Base-by-base conservation (phyloP, 768 basidiomycete genomes). In the Tulasnella sp. region DNA sequence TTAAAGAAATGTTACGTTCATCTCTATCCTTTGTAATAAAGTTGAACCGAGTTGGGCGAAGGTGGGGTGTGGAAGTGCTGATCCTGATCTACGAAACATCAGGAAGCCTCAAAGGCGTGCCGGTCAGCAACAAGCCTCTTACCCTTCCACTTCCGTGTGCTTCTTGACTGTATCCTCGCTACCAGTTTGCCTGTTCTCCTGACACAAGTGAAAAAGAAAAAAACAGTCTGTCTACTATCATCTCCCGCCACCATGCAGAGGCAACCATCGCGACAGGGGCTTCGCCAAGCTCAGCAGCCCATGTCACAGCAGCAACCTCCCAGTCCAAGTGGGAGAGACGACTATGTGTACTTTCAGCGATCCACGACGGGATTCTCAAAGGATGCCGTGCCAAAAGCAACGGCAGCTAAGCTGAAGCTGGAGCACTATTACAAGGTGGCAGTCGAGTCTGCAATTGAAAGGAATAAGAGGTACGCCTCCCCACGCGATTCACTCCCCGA, bases 361-460 rank as follows among this genome's bases (percentile, higher is more conserved):
- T 84, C 79, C 45, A 79, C 84, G 1, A 70, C 75, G 51, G 80
- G 80, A 38, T 90, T 94, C 70, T 86, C 87, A 4, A 84, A 89
- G 55, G 82, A 86, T 61, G 84, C 88, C 15, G 70, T 84, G 63
- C 84, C 90, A 45, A 84, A 85, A 63, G 88, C 90, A 12, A 93
- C 92, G 70, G 81, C 80, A 42, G 93, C 93, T 2, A 92, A 96
- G 70, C 76, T 97, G 73, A 96, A 94, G 72, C 78, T 98, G 53
- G 96, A 98, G 73, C 85, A 93, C 69, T 96, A 84, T 69, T 99
- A 97, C 73, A 96, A 97, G 71, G 84, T 96, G 42, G 90, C 90
- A 1, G 96, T 99, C 43, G 92, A 97, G 69, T 80, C 87, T 46
- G 94, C 94, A 11, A 89, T 99, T 48, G 92, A 93, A 68, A 77